phyloP scores from a whole-genome alignment of 1,284 basidiomycete species.

The Ganoderma meredithae region DNA sequence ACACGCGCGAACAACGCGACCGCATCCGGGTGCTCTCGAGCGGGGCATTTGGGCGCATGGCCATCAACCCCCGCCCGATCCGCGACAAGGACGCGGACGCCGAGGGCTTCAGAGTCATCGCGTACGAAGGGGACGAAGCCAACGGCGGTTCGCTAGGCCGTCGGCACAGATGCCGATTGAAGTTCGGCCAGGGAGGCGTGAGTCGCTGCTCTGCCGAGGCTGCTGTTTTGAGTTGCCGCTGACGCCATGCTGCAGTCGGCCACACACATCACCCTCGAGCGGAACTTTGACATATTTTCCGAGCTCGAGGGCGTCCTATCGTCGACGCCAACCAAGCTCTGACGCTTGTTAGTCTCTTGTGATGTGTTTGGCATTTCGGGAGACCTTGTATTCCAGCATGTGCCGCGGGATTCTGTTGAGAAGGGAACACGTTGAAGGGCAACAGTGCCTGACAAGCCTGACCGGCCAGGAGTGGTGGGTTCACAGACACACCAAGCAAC shows the following conservation, averaged over 20 bases:
- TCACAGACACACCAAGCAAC: neutral
- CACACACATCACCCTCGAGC: constrained; percentile 55
- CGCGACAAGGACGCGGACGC: constrained; percentile 48
- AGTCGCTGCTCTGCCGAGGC: constrained; percentile 31
- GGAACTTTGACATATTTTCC: constrained; percentile 67
- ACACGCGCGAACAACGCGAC: constrained; percentile 52
- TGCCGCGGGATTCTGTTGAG: neutral
- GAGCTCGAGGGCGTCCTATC: constrained; percentile 43
- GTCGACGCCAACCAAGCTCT: constrained; percentile 28
- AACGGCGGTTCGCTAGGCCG: constrained; percentile 65
- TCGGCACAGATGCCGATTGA: constrained; percentile 60
- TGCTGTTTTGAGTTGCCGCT: neutral
- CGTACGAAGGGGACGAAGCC: constrained; percentile 74
- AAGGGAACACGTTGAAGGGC: neutral
- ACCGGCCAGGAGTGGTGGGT: neutral
- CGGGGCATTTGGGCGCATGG: constrained; percentile 65
- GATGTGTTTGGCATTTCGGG: too few species aligned
- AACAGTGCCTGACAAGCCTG: neutral
- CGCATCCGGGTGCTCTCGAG: constrained; percentile 55
- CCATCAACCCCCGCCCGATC: constrained; percentile 57
- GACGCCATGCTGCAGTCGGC: constrained; percentile 46
- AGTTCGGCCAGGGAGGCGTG: constrained; percentile 55
- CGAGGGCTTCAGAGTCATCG: constrained; percentile 55
- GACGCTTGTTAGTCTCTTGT: neutral
- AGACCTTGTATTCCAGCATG: neutral